Evolutionary conservation across 257 asterid species (phyloP).

Genomic region (Paulownia fortunei): DNA sequence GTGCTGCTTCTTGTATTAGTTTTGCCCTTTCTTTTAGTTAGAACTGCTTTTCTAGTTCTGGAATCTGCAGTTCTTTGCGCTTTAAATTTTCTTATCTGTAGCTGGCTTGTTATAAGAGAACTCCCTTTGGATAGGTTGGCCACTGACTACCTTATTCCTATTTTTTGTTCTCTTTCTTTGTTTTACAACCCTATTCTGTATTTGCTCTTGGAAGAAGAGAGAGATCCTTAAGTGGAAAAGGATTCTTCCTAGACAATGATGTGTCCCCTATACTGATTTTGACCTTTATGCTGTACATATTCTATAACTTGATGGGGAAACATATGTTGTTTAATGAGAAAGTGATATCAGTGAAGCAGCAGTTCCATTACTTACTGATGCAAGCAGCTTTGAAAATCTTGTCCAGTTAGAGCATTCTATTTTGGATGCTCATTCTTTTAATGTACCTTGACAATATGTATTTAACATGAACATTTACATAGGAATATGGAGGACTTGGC

Average conservation of each 20-base stretch:
- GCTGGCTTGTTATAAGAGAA: neutral
- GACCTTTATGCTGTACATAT: neutral
- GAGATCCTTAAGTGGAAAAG: neutral
- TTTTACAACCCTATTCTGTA: neutral
- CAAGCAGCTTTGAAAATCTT: neutral
- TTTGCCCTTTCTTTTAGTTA: too few species aligned
- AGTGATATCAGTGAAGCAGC: neutral
- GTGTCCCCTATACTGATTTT: neutral
- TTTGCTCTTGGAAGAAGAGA: neutral
- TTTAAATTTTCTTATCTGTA: neutral
- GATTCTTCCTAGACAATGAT: neutral
- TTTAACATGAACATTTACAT: conserved; percentile 46
- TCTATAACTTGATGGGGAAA: conserved; percentile 8
- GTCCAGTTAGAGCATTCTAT: neutral
- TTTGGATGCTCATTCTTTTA: conserved; percentile 14
- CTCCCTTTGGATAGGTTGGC: neutral
- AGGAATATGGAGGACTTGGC: conserved; percentile 99
- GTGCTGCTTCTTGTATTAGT: too few species aligned
- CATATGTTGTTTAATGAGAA: neutral
- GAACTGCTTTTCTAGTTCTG: too few species aligned
- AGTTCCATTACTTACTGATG: neutral
- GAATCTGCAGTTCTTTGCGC: too few species aligned
- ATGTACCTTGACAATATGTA: conserved; percentile 26
- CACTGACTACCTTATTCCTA: neutral
- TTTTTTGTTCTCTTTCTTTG: neutral